A percentile compares a stretch with the other conserved stretches of the same genome.
Evolutionary conservation across 768 basidiomycete genomes (phyloP).

Genomic region (Panaeolus cyanescens): DNA sequence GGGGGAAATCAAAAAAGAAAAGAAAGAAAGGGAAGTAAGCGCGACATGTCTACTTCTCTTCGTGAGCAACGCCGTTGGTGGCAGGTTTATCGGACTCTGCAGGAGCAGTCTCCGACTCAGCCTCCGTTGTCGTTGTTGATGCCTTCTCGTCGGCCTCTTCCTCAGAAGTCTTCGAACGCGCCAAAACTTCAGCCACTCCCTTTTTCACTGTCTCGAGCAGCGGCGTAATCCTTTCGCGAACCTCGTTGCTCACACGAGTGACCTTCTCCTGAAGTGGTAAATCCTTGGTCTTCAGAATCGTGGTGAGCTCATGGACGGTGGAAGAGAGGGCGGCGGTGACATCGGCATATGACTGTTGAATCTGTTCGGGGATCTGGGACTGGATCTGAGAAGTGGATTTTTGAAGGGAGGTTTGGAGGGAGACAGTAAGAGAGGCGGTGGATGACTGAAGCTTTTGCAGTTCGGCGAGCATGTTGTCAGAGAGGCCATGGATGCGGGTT

Average conservation of each 20-base stretch:
- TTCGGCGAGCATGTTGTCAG: constrained; percentile 66
- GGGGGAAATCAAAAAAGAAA: neutral
- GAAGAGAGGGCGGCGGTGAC: constrained; percentile 44
- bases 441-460: constrained; percentile 67
- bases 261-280: constrained; percentile 66
- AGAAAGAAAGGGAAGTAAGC: neutral
- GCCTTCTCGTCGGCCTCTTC: neutral
- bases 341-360: constrained; percentile 60
- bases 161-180: constrained; percentile 19
- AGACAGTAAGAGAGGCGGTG: constrained; percentile 49
- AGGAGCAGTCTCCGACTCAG: neutral
- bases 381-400: constrained; percentile 38
- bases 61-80: constrained; percentile 11
- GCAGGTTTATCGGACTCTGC: neutral
- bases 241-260: constrained; percentile 53
- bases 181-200: constrained; percentile 40
- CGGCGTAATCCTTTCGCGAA: constrained; percentile 62
- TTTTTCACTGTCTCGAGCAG: constrained; percentile 55
- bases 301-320: constrained; percentile 53
- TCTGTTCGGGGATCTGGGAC: constrained; percentile 49
- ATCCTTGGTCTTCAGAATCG: constrained; percentile 54
- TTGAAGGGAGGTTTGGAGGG: constrained; percentile 38
- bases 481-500: constrained; percentile 57
- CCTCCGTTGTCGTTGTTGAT: neutral
- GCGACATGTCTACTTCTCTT: neutral